These are phyloP conservation scores for Astrothelium macrocarpum DNA, from an alignment of 495 filamentous ascomycete species.

Conservation along the genomic window DNA sequence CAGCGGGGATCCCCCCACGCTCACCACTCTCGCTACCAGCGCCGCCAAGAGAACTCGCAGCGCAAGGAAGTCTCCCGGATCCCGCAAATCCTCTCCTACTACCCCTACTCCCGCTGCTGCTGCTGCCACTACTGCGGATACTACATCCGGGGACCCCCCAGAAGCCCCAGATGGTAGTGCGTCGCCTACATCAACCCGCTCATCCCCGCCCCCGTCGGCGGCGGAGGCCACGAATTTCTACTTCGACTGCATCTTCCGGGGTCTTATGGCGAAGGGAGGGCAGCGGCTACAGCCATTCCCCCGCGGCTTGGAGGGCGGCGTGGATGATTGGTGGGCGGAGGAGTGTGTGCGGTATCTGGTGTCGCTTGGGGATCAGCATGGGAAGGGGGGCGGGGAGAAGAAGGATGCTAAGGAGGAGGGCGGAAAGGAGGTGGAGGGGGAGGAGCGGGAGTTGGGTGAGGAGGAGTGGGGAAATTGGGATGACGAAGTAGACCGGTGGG, in stretches of 20 bases:
- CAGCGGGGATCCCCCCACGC: neutral
- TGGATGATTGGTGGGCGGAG: neutral
- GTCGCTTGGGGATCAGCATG: neutral
- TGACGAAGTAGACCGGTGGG: neutral
- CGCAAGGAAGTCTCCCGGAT: neutral
- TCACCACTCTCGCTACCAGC: neutral
- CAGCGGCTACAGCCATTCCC: neutral
- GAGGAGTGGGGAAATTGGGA: neutral
- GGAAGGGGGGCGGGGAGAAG: slow-evolving; percentile 5
- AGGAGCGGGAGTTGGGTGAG: neutral
- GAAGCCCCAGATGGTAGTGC: neutral
- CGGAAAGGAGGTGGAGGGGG: slow-evolving; percentile 6
- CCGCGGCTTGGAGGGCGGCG: neutral
- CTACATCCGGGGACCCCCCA: neutral
- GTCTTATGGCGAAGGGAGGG: neutral
- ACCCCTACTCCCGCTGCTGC: neutral
- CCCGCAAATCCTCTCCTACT: neutral
- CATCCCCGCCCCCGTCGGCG: too few species aligned
- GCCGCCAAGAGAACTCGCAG: neutral
- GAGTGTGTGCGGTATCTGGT: neutral
- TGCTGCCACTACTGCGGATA: neutral
- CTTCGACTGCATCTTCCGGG: neutral
- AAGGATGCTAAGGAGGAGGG: slow-evolving; percentile 11
- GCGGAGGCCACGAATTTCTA: too few species aligned
- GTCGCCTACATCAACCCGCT: too few species aligned